Conservation (phyloP, 2,329 filamentous ascomycete species). For the Ceratocystis eucalypticola region DNA sequence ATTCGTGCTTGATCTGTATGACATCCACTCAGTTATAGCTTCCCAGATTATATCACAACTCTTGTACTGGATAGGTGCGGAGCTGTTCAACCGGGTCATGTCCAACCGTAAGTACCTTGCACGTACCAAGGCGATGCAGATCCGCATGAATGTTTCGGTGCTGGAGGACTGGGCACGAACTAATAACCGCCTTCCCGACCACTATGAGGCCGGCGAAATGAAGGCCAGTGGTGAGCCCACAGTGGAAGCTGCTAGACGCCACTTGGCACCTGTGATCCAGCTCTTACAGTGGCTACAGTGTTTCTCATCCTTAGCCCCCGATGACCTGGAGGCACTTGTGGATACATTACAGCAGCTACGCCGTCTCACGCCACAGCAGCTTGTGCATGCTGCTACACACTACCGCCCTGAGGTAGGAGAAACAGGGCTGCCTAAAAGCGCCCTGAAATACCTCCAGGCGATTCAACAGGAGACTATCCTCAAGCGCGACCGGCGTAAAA, state of each 20-base stretch:
- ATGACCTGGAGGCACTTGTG: constrained; percentile 78
- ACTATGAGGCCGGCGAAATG: constrained; percentile 86
- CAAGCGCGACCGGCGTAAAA: constrained; percentile 41
- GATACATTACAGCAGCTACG: constrained; percentile 83
- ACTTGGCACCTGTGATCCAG: constrained; percentile 83
- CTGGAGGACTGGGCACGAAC: constrained; percentile 90
- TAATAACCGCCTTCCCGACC: constrained; percentile 89
- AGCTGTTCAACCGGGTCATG: constrained; percentile 97
- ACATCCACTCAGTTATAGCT: constrained; percentile 93
- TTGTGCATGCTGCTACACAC: constrained; percentile 82
- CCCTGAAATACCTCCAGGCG: constrained; percentile 70
- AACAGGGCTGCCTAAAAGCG: constrained; percentile 76
- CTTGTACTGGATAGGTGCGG: constrained; percentile 89
- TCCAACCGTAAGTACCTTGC: constrained; percentile 88
- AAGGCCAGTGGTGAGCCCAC: constrained; percentile 75
- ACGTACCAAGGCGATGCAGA: constrained; percentile 97
- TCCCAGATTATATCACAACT: constrained; percentile 85
- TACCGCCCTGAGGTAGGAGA: constrained; percentile 93
- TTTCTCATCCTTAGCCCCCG: constrained; percentile 75
- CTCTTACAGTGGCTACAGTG: constrained; percentile 95
- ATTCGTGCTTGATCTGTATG: constrained; percentile 96
- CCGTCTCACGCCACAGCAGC: constrained; percentile 68
- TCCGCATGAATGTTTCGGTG: constrained; percentile 93
- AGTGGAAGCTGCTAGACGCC: constrained; percentile 66
- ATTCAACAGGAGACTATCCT: constrained; percentile 61